Percentiles rank a stretch among this genome's conserved stretches.
Conservation (phyloP, 305 asterid genomes). For the Solanum aculeatissimum region DNA sequence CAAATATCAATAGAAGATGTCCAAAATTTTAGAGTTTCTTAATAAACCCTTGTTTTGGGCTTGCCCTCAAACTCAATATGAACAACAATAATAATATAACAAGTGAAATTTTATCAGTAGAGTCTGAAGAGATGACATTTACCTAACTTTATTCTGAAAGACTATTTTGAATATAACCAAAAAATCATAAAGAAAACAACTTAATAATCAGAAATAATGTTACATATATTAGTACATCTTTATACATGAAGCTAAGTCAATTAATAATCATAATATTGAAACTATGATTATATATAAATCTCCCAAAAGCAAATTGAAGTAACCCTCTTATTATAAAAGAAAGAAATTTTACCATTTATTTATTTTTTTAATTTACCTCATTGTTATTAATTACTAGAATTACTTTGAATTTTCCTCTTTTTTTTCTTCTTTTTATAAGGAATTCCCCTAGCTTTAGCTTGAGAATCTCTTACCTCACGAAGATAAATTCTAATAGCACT, state of each 20-base stretch:
- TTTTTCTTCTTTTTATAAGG: conserved; percentile 74
- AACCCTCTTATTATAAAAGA: not conserved
- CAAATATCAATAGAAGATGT: not conserved
- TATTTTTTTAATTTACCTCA: not conserved
- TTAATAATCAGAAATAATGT: not conserved
- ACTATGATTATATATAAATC: not conserved
- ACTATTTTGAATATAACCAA: not conserved
- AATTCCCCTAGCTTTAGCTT: conserved; percentile 71
- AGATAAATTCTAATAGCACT: conserved; percentile 56
- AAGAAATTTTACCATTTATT: not conserved
- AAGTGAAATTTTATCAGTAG: not conserved
- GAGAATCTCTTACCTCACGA: conserved; percentile 55
- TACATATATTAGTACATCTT: not conserved
- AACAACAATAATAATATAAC: not conserved
- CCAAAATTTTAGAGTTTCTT: not conserved
- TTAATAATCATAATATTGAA: not conserved
- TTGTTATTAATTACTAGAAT: not conserved
- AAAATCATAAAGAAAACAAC: not conserved
- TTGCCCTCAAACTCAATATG: not conserved
- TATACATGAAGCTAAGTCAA: not conserved
- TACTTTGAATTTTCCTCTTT: conserved; percentile 17
- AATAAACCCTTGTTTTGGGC: not conserved
- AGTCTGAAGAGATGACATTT: not conserved
- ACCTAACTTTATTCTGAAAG: not conserved
- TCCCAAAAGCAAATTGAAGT: not conserved